These are phyloP conservation scores for Saposhnikovia divaricata DNA, from an alignment of 129 eudicot species.

Conservation along the genomic window DNA sequence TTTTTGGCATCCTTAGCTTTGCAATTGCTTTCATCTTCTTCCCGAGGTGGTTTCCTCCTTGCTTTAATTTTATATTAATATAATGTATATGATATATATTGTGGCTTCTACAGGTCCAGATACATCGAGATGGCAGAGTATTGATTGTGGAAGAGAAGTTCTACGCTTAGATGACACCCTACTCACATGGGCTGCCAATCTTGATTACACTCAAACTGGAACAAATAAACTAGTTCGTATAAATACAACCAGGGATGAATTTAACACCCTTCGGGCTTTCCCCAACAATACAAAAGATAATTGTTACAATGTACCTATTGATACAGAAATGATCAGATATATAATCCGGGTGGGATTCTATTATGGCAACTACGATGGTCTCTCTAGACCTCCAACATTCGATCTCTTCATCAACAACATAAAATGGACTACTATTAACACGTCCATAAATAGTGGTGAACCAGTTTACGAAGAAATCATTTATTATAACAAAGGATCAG, in stretches of 20 bases:
- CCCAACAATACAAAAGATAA: neutral
- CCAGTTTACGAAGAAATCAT: neutral
- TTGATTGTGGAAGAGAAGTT: neutral
- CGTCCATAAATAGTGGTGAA: neutral
- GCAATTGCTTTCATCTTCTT: neutral
- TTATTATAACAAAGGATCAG: neutral
- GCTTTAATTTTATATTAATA: neutral
- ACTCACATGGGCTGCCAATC: neutral
- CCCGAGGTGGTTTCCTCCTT: neutral
- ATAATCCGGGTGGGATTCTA: constrained; percentile 1
- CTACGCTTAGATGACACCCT: neutral
- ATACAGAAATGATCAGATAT: neutral
- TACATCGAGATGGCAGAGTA: neutral
- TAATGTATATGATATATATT: neutral
- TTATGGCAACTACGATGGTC: constrained; percentile 2
- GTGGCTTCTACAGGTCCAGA: neutral
- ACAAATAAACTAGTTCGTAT: neutral
- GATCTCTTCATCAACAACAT: neutral
- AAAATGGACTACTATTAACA: constrained; percentile 5
- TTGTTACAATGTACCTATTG: neutral
- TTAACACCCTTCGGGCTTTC: neutral
- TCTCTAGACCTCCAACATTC: neutral
- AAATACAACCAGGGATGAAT: neutral
- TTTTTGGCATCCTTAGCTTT: neutral
- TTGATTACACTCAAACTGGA: neutral